These are phyloP conservation scores for Fagopyrum tataricum DNA, from an alignment of 148 eudicot species.

Conservation along the genomic window DNA sequence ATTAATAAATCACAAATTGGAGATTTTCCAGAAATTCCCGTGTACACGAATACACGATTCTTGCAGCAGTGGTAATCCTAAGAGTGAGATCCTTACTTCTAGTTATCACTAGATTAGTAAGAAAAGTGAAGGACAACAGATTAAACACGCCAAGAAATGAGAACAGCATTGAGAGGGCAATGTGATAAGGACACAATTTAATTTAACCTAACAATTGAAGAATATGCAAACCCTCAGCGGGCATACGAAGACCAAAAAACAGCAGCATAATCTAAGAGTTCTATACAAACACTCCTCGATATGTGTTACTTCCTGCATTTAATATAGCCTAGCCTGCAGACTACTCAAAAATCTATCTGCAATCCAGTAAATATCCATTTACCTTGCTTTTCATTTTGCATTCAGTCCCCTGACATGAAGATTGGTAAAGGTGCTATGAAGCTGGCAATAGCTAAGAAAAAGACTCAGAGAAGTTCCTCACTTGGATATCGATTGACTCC, in stretches of 20 bases:
- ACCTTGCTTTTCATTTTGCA: not conserved
- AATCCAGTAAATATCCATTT: not conserved
- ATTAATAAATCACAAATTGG: too few relatives aligned
- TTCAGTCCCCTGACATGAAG: not conserved
- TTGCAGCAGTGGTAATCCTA: too few relatives aligned
- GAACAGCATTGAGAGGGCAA: not conserved
- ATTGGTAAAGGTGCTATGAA: not conserved
- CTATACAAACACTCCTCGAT: slow-evolving; percentile 1
- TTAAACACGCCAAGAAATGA: not conserved
- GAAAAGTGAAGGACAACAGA: not conserved
- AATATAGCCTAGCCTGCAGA: not conserved
- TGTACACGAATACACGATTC: too few relatives aligned
- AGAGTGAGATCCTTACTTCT: too few relatives aligned
- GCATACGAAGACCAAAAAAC: not conserved
- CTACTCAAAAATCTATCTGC: not conserved
- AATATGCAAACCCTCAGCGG: not conserved
- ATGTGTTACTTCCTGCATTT: not conserved
- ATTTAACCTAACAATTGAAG: not conserved
- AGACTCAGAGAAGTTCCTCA: not conserved
- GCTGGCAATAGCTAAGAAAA: slow-evolving; percentile 1
- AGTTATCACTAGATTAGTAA: not conserved
- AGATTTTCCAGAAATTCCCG: too few relatives aligned
- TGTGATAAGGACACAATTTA: not conserved
- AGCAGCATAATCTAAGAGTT: slow-evolving; percentile 6
- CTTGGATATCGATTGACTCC: not conserved